Percentiles rank a stretch among this genome's conserved stretches.
Conservation (phyloP, 306 rosid genomes). For the Quercus cerris region DNA sequence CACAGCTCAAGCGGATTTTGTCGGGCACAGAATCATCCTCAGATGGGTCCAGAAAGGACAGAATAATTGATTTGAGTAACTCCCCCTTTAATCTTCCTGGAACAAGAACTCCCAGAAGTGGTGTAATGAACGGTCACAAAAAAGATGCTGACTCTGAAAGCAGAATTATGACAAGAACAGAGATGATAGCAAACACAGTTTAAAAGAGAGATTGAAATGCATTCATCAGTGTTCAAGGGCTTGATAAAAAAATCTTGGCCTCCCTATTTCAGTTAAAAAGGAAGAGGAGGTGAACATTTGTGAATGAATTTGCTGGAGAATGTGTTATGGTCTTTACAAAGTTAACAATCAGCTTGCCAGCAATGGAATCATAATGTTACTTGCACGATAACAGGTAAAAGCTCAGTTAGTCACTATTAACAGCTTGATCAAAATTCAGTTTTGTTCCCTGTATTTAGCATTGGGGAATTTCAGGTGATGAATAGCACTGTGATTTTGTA, state of each 20-base stretch:
- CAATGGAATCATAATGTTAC: constrained; percentile 20
- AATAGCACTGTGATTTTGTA: constrained; percentile 26
- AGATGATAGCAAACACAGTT: constrained; percentile 68
- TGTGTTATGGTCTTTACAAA: constrained; percentile 17
- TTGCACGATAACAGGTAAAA: constrained; percentile 12
- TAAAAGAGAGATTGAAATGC: constrained; percentile 34
- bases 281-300: constrained; percentile 30
- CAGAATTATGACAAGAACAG: constrained; percentile 43
- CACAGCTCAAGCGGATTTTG: constrained; percentile 72
- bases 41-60: constrained; percentile 35
- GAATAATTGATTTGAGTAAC: constrained; percentile 53
- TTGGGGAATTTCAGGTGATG: not conserved
- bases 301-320: constrained; percentile 28
- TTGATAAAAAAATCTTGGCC: constrained; percentile 7
- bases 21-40: constrained; percentile 53
- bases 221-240: constrained; percentile 25
- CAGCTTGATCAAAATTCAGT: not conserved
- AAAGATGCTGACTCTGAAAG: constrained; percentile 53
- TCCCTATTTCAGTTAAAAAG: constrained; percentile 22
- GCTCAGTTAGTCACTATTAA: constrained; percentile 9
- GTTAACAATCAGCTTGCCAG: constrained; percentile 29
- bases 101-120: constrained; percentile 43
- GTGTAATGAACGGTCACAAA: constrained; percentile 35
- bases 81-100: constrained; percentile 41
- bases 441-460: constrained; percentile 3